Evolutionary conservation across 1,284 basidiomycete genomes (phyloP), one percentile per base, ranked within the genome.

Genomic region (Heterobasidion parviporum): DNA sequence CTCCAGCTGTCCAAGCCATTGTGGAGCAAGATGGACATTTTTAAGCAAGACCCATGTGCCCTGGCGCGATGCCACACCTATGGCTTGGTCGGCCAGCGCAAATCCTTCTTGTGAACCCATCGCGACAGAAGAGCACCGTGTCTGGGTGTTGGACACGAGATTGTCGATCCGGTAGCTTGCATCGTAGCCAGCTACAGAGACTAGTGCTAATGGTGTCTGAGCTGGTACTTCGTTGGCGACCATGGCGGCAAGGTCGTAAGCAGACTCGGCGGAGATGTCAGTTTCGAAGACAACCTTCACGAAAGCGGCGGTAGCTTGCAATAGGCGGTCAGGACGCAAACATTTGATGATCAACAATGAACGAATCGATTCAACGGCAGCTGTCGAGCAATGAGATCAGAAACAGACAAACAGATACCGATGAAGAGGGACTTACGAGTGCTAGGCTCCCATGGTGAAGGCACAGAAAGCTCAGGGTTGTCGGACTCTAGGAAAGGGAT

Each of bases 81-180:
- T 97, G 2, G 94, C 94, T 69, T 96, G 93, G 65, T 98, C 95
- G 6, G 95, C 95, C 2, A 94, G 78, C 7, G 83, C 82, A 70
- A 93, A 95, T n/a, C 95, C 94, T 77, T 98, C 95, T 61, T 94
- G 90, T 1, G 94, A 97, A n/a, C 95, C 95, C 93, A 98, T 97
- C 10, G 95, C 95, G 15, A 98, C 91, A 1, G 92, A 91, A 0
- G 85, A 77, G 59, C 92, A 95, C 34, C 85, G 83, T 44, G 81
- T 77, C 26, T 85, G 84, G 10, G 83, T 84, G 50, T 84, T 82
- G 65, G 87, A 84, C 61, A 94, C 86, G 44, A 97, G 80, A 62
- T 89, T 91, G 64, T 98, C 95, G 35, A 98, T 91, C 54, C 90
- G 83, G 69, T 95, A 98, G 68, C 93, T 94, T 9, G 95, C 95